Evolutionary conservation across 1,284 basidiomycete genomes (phyloP).

Genomic region (Thelephora terrestris): DNA sequence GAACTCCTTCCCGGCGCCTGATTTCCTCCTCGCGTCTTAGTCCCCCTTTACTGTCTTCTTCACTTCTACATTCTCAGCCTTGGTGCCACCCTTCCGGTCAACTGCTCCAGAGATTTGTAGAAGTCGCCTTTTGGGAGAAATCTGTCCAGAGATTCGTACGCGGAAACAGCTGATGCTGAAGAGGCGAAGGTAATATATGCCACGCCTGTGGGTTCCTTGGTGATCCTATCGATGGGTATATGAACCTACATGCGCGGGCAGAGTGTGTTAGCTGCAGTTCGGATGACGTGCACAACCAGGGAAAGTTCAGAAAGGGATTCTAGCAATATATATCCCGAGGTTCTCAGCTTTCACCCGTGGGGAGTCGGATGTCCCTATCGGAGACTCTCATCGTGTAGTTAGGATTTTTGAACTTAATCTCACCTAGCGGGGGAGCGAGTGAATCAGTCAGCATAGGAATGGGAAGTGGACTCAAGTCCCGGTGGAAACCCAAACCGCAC

Average conservation of each 20-base stretch:
- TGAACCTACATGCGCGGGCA: slow-evolving; percentile 55
- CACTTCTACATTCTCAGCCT: slow-evolving; percentile 32
- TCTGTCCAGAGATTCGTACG: slow-evolving; percentile 75
- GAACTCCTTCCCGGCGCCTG: slow-evolving; percentile 73
- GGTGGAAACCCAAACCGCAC: slow-evolving; percentile 28
- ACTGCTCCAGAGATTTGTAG: slow-evolving; percentile 85
- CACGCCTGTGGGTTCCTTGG: slow-evolving; percentile 70
- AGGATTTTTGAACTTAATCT: slow-evolving; percentile 1
- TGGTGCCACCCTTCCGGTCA: slow-evolving; percentile 42
- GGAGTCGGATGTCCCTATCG: slow-evolving; percentile 39
- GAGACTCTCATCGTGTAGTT: slow-evolving; percentile 28
- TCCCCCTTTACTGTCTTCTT: slow-evolving; percentile 67
- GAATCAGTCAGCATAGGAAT: neutral
- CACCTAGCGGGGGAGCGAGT: neutral
- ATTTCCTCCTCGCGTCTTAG: slow-evolving; percentile 61
- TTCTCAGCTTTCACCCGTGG: slow-evolving; percentile 44
- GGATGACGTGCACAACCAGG: slow-evolving; percentile 2
- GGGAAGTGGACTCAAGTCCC: neutral
- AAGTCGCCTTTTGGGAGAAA: slow-evolving; percentile 88
- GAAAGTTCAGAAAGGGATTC: slow-evolving; percentile 20
- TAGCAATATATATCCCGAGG: slow-evolving; percentile 50
- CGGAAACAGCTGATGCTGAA: slow-evolving; percentile 60
- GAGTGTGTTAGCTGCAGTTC: neutral
- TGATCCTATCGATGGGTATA: slow-evolving; percentile 63
- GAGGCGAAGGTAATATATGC: slow-evolving; percentile 76